Evolutionary conservation across 2,329 filamentous ascomycete species (phyloP), one percentile per base, ranked within the genome.

Genomic region (Verticillium dahliae): DNA sequence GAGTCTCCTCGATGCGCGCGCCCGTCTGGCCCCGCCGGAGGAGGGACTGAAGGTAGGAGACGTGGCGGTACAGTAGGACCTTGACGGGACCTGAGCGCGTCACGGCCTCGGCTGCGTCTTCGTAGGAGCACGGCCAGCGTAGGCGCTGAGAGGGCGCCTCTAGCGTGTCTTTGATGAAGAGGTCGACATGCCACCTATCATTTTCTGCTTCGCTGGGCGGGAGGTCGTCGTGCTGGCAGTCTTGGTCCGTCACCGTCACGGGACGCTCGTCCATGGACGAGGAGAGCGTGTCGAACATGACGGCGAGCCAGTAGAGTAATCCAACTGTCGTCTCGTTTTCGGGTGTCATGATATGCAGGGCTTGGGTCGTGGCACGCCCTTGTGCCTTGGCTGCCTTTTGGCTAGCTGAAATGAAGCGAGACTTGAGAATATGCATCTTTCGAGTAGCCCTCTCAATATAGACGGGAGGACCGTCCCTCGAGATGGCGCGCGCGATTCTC

Each of bases 241-340:
- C 75, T 50, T 78, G 74, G 37, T 78, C 76, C 0, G 72, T 70
- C 6, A 78, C 70, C 1, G 75, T 73, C 2, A 76, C 69, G 60
- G 70, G 68, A 31, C 70, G 64, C 62, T 71, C 65, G 38, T 80
- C 76, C 75, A 86, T 82, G 1, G 81, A 81, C 0, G 83, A 78
- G 0, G 80, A 83, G 9, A 85, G 70, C 0, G 83, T 85, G 66
- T 86, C 83, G 57, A 84, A 82, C 83, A 86, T 86, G 56, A 85
- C 74, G 0, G 80, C 81, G 15, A 86, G 72, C 84, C 84, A 86
- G 66, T 82, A 85, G 2, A 86, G 67, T 11, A 86, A 70, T 13
- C 81, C 76, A 33, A 86, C 74, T 0, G 84, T 85, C 11, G 76
- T 69, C 6, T 69, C 69, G 5, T 77, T 72, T 67, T 63, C 68